These are phyloP conservation scores for Blastobotrys peoriensis DNA, from an alignment of 805 yeast genomes.

Conservation along the genomic window DNA sequence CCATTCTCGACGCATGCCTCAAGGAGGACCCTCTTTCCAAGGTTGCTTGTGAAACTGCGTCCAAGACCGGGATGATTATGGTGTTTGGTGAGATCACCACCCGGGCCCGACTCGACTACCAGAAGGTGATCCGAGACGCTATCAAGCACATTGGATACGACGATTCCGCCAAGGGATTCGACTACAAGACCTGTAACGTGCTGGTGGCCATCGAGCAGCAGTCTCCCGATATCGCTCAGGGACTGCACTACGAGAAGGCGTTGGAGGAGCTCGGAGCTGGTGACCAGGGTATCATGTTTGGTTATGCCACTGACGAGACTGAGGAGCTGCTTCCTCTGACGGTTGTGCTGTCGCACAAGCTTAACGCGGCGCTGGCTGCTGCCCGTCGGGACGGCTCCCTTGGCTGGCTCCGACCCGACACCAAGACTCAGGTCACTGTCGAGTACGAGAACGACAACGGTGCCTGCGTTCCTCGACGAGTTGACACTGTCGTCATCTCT, in stretches of 20 bases:
- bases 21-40: slow-evolving; percentile 94
- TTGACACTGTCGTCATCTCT: slow-evolving; percentile 95
- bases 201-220: slow-evolving; percentile 99
- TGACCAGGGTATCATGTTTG: slow-evolving; percentile 99
- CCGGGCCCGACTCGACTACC: slow-evolving; percentile 91
- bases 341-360: slow-evolving; percentile 86
- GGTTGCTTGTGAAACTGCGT: slow-evolving; percentile 99
- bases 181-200: slow-evolving; percentile 98
- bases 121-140: slow-evolving; percentile 96
- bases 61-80: slow-evolving; percentile 99
- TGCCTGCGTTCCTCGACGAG: slow-evolving; percentile 92
- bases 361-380: slow-evolving; percentile 92
- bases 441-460: slow-evolving; percentile 93
- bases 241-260: slow-evolving; percentile 92
- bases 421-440: slow-evolving; percentile 98
- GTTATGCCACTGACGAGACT: slow-evolving; percentile 98
- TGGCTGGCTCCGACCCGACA: slow-evolving; percentile 98
- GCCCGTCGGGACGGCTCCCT: slow-evolving; percentile 96
- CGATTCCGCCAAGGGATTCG: slow-evolving; percentile 92
- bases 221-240: slow-evolving; percentile 98
- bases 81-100: slow-evolving; percentile 99
- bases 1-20: slow-evolving; percentile 95
- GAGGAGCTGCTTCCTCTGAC: slow-evolving; percentile 97
- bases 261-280: slow-evolving; percentile 99
- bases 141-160: slow-evolving; percentile 98